Evolutionary conservation across 495 filamentous ascomycete species (phyloP).

Genomic region (Neurospora pannonica): DNA sequence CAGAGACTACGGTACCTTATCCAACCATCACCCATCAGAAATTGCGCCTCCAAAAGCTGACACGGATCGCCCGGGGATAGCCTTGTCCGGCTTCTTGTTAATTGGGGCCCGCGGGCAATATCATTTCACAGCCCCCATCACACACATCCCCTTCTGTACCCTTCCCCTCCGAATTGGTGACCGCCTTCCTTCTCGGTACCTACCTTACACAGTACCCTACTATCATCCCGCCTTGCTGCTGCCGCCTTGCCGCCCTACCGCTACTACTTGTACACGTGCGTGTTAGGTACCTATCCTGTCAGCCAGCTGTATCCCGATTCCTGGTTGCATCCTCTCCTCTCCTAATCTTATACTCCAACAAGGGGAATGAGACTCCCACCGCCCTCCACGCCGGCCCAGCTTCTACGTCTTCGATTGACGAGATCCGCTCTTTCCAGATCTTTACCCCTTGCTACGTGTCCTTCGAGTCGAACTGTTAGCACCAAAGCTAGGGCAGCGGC

Average conservation of each 20-base stretch:
- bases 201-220: neutral
- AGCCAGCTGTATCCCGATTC: neutral
- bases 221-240: neutral
- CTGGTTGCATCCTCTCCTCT: constrained; percentile 7
- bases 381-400: neutral
- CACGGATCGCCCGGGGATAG: neutral
- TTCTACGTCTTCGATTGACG: constrained; percentile 6
- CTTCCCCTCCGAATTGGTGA: neutral
- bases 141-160: neutral
- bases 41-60: neutral
- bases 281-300: neutral
- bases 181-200: neutral
- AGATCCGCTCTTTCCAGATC: neutral
- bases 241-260: neutral
- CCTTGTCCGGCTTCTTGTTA: neutral
- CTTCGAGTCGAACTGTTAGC: neutral
- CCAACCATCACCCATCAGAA: neutral
- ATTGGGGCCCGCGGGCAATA: neutral
- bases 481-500: neutral
- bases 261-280: neutral
- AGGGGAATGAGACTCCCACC: neutral
- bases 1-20: neutral
- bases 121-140: neutral
- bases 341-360: neutral
- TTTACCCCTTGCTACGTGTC: constrained; percentile 1